phyloP scores from a whole-genome alignment of 208 protist genomes.

The Crithidia brevicula region DNA sequence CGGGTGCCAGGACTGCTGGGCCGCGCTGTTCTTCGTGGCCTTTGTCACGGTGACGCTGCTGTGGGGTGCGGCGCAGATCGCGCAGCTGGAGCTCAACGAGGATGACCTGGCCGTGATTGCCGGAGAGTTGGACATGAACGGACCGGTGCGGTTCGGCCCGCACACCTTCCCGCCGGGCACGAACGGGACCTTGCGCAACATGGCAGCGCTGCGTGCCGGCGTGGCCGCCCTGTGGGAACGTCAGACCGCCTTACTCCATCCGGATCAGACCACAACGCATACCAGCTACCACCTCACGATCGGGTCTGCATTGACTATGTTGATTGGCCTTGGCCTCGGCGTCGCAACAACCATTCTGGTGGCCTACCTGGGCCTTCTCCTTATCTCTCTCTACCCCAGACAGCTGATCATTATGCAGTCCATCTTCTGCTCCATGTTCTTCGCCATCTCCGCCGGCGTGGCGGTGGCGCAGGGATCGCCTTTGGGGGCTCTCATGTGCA shows the following conservation, averaged over 20 bases:
- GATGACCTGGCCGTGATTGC: constrained; percentile 36
- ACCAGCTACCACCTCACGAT: constrained; percentile 3
- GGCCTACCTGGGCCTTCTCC: constrained; percentile 24
- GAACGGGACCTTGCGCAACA: background rate
- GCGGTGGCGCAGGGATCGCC: constrained; percentile 16
- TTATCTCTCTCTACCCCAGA: constrained; percentile 28
- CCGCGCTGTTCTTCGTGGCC: constrained; percentile 46
- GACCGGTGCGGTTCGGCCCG: constrained; percentile 2
- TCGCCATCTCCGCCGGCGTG: constrained; percentile 25
- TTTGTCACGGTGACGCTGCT: constrained; percentile 37
- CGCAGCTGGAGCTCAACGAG: constrained; percentile 40
- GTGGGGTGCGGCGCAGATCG: constrained; percentile 43
- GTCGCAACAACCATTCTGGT: constrained; percentile 22
- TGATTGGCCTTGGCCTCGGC: constrained; percentile 14
- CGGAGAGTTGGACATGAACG: constrained; percentile 5
- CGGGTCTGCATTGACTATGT: constrained; percentile 1
- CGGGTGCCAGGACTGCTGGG: constrained; percentile 68
- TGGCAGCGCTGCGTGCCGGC: constrained; percentile 21
- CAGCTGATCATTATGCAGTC: constrained; percentile 38
- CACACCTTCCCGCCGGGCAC: background rate
- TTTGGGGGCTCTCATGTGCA: constrained; percentile 30
- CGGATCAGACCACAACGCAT: background rate
- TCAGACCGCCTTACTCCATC: background rate
- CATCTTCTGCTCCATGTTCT: constrained; percentile 31
- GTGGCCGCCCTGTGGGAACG: constrained; percentile 23